A percentile compares a stretch with the other conserved stretches of the same genome.
These are phyloP conservation scores for Coemansia sp. DNA, from an alignment of 192 early-diverging fungal species.

Conservation along the genomic window DNA sequence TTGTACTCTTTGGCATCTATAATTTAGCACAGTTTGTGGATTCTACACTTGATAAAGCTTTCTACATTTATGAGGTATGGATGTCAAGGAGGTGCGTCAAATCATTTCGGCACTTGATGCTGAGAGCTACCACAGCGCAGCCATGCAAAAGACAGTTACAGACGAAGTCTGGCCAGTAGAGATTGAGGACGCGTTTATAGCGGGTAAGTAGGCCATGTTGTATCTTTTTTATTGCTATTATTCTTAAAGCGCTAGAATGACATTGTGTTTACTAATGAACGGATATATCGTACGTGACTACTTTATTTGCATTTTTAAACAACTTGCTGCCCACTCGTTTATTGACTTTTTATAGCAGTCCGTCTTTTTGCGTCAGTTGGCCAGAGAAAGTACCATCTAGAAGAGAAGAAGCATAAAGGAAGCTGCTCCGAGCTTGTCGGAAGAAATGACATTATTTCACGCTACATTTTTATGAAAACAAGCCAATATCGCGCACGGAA, in stretches of 20 bases:
- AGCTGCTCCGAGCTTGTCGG: constrained; percentile 49
- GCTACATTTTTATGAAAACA: constrained; percentile 70
- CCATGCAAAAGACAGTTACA: constrained; percentile 11
- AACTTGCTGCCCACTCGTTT: neutral
- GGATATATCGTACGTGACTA: neutral
- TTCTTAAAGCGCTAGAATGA: neutral
- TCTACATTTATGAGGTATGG: constrained; percentile 17
- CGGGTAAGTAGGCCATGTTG: constrained; percentile 12
- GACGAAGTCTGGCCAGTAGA: constrained; percentile 50
- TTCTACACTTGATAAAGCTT: neutral
- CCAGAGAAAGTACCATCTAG: constrained; percentile 50
- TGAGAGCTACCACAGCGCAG: constrained; percentile 26
- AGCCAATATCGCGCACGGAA: constrained; percentile 68
- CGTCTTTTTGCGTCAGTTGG: constrained; percentile 41
- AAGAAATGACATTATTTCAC: constrained; percentile 74
- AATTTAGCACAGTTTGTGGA: neutral
- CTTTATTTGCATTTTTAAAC: neutral
- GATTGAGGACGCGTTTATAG: constrained; percentile 39
- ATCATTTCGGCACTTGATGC: constrained; percentile 36
- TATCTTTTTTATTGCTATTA: neutral
- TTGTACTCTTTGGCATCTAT: neutral
- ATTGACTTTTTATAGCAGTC: constrained; percentile 23
- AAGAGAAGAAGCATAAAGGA: constrained; percentile 20
- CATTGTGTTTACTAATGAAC: neutral
- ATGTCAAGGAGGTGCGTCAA: constrained; percentile 30